Base-by-base conservation (phyloP, 2,329 filamentous ascomycete species). In the Xylaria sp. region DNA sequence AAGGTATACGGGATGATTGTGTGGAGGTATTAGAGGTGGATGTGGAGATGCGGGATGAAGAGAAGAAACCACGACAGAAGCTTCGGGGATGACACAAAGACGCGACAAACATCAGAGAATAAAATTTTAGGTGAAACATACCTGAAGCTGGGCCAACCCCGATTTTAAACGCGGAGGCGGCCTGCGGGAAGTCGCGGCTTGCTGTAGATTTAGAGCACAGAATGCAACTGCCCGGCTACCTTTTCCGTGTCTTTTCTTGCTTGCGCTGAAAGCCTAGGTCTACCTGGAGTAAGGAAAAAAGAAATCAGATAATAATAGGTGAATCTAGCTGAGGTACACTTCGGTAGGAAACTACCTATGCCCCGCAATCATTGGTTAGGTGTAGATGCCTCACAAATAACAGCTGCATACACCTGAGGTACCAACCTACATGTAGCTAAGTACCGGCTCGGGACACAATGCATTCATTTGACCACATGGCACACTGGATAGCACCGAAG, bases 41-140 rank as follows among this genome's bases (percentile, higher is more conserved):
- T 3, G 10, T 49, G 36, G 39, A 39, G 41, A 39, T 48, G 33
- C 55, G 51, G 28, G 56, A 49, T 20, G 46, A 23, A 33, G 57
- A 57, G 60, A 58, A 41, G 25, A 60, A 56, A 70, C 62, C 64
- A 62, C 43, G 25, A 51, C 36, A 57, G 64, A 60, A 64, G 67
- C 62, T 60, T 60, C 23, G 52, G 54, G 20, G 58, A 65, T 58
- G 36, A 58, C 61, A 66, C 64, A 56, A 68, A 64, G 49, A 68
- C 58, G 60, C 39, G 41, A 65, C 58, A 60, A 67, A 70, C 52
- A 28, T 49, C 60, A 66, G 69, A 67, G 66, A 66, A 64, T 55
- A 67, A 73, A 60, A 58, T 18, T 60, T 62, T 64, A 70, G 56
- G 75, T 78, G 76, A 78, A 75, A 78, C 76, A 72, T 18, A 75